Evolutionary conservation across 2,329 filamentous ascomycete genomes (phyloP).

Genomic region (Cercospora berteroae): DNA sequence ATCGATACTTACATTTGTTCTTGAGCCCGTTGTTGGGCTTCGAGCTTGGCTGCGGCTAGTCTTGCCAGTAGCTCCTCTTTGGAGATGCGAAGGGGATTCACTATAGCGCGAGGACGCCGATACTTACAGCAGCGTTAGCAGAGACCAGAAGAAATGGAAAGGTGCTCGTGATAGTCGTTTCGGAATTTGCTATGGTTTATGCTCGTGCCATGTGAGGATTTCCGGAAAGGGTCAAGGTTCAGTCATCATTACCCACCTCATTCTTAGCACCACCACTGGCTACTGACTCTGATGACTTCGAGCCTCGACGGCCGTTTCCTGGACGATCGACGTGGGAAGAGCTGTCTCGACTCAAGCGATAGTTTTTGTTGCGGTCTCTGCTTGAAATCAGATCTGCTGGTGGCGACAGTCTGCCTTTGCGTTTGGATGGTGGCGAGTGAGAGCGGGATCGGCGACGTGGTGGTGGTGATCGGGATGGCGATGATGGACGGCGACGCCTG

Average conservation of each 20-base stretch:
- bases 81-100: conserved; percentile 16
- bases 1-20: neutral
- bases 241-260: conserved; percentile 17
- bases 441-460: conserved; percentile 24
- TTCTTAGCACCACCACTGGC: conserved; percentile 15
- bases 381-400: conserved; percentile 25
- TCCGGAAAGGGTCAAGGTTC: neutral
- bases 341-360: conserved; percentile 22
- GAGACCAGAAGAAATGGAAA: neutral
- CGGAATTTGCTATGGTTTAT: conserved; percentile 1
- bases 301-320: conserved; percentile 8
- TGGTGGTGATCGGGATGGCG: conserved; percentile 17
- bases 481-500: conserved; percentile 70
- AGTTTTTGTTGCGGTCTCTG: conserved; percentile 14
- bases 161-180: conserved; percentile 6
- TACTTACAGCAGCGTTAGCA: conserved; percentile 8
- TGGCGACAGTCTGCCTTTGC: conserved; percentile 20
- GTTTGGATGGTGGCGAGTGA: conserved; percentile 30
- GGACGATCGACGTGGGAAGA: conserved; percentile 16
- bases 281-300: conserved; percentile 3
- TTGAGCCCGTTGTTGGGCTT: conserved; percentile 4
- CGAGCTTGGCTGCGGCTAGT: conserved; percentile 11
- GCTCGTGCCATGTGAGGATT: conserved; percentile 1
- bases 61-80: conserved; percentile 14
- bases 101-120: neutral